Percentiles rank a stretch among this genome's conserved stretches.
Conservation (phyloP, 345 rosid species). For the Erodium maritimum region DNA sequence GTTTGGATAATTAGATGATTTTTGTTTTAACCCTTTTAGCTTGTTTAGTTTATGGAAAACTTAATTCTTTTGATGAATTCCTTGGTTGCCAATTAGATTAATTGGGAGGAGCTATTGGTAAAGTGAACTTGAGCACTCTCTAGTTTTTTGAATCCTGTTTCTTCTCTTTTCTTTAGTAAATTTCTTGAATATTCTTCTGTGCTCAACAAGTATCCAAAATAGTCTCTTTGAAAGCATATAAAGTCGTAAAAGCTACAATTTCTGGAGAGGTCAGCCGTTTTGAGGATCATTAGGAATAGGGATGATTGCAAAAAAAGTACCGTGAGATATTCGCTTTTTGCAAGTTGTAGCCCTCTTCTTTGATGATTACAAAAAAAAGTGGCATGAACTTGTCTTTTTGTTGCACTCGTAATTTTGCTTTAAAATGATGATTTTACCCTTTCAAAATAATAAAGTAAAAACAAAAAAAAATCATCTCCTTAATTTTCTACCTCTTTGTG, state of each 20-base stretch:
- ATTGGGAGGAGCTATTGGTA: not conserved
- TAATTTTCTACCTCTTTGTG: no score
- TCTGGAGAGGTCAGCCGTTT: not conserved
- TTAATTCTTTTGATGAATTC: not conserved
- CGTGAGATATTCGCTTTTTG: no score
- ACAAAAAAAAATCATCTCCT: no score
- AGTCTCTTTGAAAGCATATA: not conserved
- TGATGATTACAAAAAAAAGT: no score
- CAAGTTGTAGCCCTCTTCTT: no score
- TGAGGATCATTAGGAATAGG: not conserved
- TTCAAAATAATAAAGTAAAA: no score
- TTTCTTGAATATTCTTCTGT: not conserved
- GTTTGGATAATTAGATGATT: not conserved
- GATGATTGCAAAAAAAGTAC: no score
- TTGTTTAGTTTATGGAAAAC: not conserved
- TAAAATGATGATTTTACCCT: no score
- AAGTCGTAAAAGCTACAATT: not conserved
- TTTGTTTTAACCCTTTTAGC: not conserved
- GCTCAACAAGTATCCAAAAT: not conserved
- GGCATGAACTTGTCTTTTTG: no score
- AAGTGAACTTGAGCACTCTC: not conserved
- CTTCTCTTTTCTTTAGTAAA: not conserved
- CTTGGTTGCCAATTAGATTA: not conserved
- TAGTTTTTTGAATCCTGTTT: not conserved
- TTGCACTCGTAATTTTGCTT: no score